Evolutionary conservation across 176 grass and related monocot species (phyloP).

Genomic region (Themeda triandra): DNA sequence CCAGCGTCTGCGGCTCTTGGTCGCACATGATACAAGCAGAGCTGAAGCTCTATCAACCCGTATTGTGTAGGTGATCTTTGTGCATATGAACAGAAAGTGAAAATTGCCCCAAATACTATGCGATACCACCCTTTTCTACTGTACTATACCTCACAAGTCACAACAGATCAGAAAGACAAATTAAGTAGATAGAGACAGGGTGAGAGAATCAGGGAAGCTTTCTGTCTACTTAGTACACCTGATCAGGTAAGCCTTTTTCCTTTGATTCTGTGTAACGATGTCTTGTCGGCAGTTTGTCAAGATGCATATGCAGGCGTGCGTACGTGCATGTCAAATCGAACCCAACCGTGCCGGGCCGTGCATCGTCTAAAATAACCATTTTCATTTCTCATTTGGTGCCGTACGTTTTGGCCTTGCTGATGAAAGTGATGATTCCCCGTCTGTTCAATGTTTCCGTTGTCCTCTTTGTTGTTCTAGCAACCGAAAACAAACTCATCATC

Average conservation of each 20-base stretch:
- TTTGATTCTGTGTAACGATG: neutral
- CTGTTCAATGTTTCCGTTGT: too few species aligned
- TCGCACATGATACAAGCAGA: too few species aligned
- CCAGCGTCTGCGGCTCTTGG: too few species aligned
- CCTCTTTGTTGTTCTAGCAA: neutral
- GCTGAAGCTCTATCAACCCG: too few species aligned
- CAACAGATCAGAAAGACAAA: too few species aligned
- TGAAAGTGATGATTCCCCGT: too few species aligned
- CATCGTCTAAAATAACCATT: neutral
- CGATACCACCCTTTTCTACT: too few species aligned
- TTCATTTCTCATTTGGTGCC: too few species aligned
- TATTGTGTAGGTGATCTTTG: neutral
- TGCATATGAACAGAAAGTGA: neutral
- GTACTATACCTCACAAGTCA: too few species aligned
- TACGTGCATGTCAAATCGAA: neutral
- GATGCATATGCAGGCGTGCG: neutral
- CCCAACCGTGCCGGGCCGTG: neutral
- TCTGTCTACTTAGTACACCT: neutral
- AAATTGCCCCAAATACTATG: neutral
- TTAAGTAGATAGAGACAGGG: neutral
- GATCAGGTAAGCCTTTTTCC: neutral
- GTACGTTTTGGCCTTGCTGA: too few species aligned
- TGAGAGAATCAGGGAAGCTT: slow-evolving; percentile 29
- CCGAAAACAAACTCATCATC: neutral
- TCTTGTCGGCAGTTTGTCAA: slow-evolving; percentile 2